phyloP scores from a whole-genome alignment of 371 early-diverging fungal species.

The Apophysomyces trapeziformis region DNA sequence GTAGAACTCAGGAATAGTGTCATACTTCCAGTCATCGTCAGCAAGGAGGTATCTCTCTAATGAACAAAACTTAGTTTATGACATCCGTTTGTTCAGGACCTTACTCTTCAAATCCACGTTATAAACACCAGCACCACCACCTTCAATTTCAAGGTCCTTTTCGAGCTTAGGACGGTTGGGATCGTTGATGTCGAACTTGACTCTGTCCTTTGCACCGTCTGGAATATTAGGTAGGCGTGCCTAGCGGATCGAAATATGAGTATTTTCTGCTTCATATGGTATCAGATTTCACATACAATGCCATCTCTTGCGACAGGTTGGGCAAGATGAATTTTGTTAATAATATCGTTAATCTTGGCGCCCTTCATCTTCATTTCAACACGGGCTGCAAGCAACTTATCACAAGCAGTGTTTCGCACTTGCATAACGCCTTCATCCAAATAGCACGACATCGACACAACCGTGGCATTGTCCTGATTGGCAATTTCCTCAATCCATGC shows the following conservation, averaged over 20 bases:
- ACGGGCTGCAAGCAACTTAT: constrained; percentile 88
- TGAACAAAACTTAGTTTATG: background rate
- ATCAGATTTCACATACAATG: constrained; percentile 38
- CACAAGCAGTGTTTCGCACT: constrained; percentile 93
- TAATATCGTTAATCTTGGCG: constrained; percentile 88
- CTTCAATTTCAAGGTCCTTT: constrained; percentile 87
- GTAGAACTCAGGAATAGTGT: constrained; percentile 99
- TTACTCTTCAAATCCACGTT: constrained; percentile 88
- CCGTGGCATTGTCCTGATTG: constrained; percentile 71
- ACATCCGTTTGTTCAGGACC: background rate
- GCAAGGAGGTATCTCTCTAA: constrained; percentile 81
- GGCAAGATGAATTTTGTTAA: constrained; percentile 95
- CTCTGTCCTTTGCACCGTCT: constrained; percentile 64
- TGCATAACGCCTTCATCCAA: constrained; percentile 97
- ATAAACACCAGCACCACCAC: constrained; percentile 97
- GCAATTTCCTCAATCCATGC: constrained; percentile 77
- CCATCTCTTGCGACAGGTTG: constrained; percentile 88
- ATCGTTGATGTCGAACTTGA: constrained; percentile 82
- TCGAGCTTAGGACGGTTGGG: constrained; percentile 86
- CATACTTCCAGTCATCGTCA: constrained; percentile 96
- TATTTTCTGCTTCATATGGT: constrained; percentile 19
- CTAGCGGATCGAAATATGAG: background rate
- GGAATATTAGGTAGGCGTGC: constrained; percentile 89
- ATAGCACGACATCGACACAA: constrained; percentile 87
- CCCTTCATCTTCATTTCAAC: constrained; percentile 96